Base-by-base conservation (phyloP, 2,329 filamentous ascomycete genomes). In the Bisporella sp. region DNA sequence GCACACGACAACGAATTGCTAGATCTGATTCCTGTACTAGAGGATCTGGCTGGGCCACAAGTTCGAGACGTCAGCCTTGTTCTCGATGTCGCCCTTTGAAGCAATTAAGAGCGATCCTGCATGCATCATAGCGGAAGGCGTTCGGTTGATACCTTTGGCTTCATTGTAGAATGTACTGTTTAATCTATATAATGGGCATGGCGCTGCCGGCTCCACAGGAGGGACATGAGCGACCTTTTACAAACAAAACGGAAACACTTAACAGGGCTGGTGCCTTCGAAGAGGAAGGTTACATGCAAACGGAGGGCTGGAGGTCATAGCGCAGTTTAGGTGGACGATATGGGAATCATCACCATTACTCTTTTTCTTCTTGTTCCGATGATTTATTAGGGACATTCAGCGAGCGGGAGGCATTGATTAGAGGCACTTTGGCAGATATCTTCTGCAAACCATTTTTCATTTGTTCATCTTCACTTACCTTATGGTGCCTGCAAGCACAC, bases 1-100 rank as follows among this genome's bases (percentile, higher is more conserved):
- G 93, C 93, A 55, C 93, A 99, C 71, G 93, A 99, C 74, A 99
- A 99, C 71, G 93, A 99, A 77, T 79, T 99, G 55, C 78, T 99
- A 64, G 93, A 99, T 68, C 76, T 99, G 62, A 97, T 99, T 68
- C 93, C 93, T 48, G 93, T 99, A 62, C 89, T 99, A 59, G 93
- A 99, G 77, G 93, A 99, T 71, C 78, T 99, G 66, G 92, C 93
- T 55, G 85, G 87, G 59, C 71, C 84, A 53, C 87, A 92, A 67
- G 93, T 99, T 55, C 82, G 86, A 71, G 93, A 99, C 71, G 93
- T 99, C 69, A 97, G 92, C 76, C 77, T 99, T 64, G 93, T 99
- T 63, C 84, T 99, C 64, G 93, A 99, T 74, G 92, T 97, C 71
- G 81, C 81, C 72, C 81, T 85, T 64, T 85, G 70, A 81, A 65